Percentiles rank a stretch among this genome's conserved stretches.
Conservation (phyloP, 371 early-diverging fungal genomes). For the Mucor circinelloides region DNA sequence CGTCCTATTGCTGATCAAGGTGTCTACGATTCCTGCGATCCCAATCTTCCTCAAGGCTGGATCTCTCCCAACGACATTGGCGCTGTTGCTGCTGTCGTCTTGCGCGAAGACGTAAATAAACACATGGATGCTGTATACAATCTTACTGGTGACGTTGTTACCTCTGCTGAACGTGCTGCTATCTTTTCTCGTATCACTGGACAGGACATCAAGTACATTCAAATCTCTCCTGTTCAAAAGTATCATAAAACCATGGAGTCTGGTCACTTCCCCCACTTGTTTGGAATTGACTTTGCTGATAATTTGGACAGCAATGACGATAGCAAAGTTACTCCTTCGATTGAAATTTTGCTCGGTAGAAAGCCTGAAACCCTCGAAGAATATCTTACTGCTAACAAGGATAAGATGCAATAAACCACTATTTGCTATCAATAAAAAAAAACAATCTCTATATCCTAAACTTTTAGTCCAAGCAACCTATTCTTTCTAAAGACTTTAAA, state of each 20-base stretch:
- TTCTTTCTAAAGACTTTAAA: too few species aligned
- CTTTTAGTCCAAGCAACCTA: too few species aligned
- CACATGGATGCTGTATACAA: conserved; percentile 23
- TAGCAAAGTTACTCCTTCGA: background rate
- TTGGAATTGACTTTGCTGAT: conserved; percentile 3
- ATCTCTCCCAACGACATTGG: conserved; percentile 33
- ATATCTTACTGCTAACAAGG: conserved; percentile 11
- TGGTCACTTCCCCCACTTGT: background rate
- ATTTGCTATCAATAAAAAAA: background rate
- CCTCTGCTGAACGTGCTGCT: conserved; percentile 10
- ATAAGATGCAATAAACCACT: background rate
- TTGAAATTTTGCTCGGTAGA: conserved; percentile 11
- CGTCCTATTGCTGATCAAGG: background rate
- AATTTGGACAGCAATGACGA: background rate
- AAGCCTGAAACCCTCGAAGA: conserved; percentile 17
- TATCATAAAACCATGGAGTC: conserved; percentile 11
- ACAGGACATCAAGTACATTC: conserved; percentile 7
- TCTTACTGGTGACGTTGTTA: conserved; percentile 5
- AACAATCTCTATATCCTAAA: too few species aligned
- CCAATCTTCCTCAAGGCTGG: conserved; percentile 5
- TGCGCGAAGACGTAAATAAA: conserved; percentile 22
- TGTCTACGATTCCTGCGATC: conserved; percentile 6
- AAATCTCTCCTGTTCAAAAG: conserved; percentile 5
- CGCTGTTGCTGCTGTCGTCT: conserved; percentile 23
- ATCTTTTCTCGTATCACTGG: conserved; percentile 15